Evolutionary conservation across 306 rosid species (phyloP), one percentile per base, ranked within the genome.

Genomic region (Hippophae rhamnoides): DNA sequence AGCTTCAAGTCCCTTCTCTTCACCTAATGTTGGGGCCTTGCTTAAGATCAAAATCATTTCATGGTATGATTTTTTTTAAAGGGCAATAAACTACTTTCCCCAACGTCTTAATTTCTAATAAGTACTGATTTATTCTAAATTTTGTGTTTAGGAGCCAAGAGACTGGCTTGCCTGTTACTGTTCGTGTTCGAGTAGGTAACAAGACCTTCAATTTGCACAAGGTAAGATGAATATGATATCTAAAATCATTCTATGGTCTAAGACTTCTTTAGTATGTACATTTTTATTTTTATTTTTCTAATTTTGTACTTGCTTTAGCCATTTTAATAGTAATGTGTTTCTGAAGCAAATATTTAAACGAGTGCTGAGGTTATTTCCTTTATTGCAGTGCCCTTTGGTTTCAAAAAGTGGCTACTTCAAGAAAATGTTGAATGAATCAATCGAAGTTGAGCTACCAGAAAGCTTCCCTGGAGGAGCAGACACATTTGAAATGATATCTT

Each of bases 351-450:
- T 3, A 18, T 7, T 13, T 25, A 2, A 9, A n/a, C 41, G 44
- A 18, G 10, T 7, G 2, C 31, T 38, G 7, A 0, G 42, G 10
- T 40, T 40, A 7, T 25, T 54, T 41, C 48, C 45, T 51, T 6
- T 45, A 54, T 68, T 75, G 67, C 86, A 89, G 97, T 64, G 73
- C 68, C 94, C 84, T 44, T 72, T 89, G 44, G 50, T 79, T 50
- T 82, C 90, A 12, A 86, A 80, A 68, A 82, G 95, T 81, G 97
- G 97, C 23, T 90, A 86, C 76, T 84, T 86, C 78, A 85, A 86
- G 69, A 78, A 70, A 56, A 75, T 72, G 41, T 18, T 86, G 59
- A 66, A 57, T 7, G 83, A 84, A 10, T 67, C 90, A 46, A 63
- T 54, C 47, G 95, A 86, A 61, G 12, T 79, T 69, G 95, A 80